These are phyloP conservation scores for Yarrowia sp. DNA, from an alignment of 805 yeast genomes.

Conservation along the genomic window DNA sequence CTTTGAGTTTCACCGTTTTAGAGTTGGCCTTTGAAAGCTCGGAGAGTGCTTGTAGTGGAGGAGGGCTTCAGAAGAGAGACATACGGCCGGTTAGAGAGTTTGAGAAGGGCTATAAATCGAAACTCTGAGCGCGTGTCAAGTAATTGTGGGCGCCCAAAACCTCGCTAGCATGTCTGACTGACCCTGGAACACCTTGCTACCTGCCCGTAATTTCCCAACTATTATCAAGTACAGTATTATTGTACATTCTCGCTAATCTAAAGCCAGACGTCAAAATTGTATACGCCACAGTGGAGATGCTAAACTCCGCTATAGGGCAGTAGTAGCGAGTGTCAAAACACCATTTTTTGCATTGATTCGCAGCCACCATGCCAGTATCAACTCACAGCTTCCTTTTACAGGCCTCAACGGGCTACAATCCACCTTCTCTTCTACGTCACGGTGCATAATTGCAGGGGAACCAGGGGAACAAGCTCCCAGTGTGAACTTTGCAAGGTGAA, in stretches of 20 bases:
- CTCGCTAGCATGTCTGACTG: no score
- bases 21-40: conserved; percentile 8
- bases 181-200: not conserved
- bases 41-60: conserved; percentile 2
- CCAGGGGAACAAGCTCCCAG: conserved; percentile 34
- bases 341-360: no score
- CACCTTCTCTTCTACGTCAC: conserved; percentile 16
- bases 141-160: not conserved
- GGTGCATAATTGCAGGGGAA: conserved; percentile 32
- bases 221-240: not conserved
- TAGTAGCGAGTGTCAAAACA: no score
- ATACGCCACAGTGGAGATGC: not conserved
- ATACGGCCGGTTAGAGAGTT: not conserved
- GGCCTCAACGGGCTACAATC: not conserved
- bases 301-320: not conserved
- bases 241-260: conserved; percentile 20
- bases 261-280: conserved; percentile 1
- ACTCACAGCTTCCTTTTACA: not conserved
- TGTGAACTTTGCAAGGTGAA: not conserved
- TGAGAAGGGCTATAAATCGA: not conserved
- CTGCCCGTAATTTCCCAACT: not conserved
- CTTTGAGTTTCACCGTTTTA: conserved; percentile 26
- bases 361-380: no score
- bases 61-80: not conserved
- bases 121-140: not conserved